These are phyloP conservation scores for Zalaria obscura DNA, from an alignment of 2,329 filamentous ascomycete genomes.

Conservation along the genomic window DNA sequence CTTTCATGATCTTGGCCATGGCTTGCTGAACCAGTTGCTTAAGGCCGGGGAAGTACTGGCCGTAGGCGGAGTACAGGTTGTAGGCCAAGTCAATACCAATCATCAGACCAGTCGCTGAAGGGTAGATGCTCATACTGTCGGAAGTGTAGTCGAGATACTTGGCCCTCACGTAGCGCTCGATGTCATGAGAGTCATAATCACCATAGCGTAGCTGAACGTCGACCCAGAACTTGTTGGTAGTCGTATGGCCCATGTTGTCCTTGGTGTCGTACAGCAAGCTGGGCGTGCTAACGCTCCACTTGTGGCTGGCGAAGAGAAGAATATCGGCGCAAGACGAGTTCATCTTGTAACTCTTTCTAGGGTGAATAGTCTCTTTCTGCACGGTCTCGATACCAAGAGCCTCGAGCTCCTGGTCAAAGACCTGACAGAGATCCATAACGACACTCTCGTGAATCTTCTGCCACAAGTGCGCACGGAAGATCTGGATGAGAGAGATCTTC, in stretches of 20 bases:
- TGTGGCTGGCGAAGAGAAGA: conserved; percentile 89
- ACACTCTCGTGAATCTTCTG: conserved; percentile 99
- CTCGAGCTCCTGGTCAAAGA: conserved; percentile 94
- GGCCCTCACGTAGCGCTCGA: conserved; percentile 90
- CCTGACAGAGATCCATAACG: conserved; percentile 97
- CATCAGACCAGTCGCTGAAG: conserved; percentile 92
- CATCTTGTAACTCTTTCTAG: conserved; percentile 99
- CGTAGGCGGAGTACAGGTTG: conserved; percentile 95
- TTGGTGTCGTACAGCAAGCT: conserved; percentile 93
- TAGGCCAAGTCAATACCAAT: conserved; percentile 95
- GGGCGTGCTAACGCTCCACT: conserved; percentile 94
- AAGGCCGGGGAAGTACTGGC: conserved; percentile 94
- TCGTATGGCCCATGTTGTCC: conserved; percentile 82
- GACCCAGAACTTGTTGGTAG: conserved; percentile 98
- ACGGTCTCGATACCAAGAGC: conserved; percentile 93
- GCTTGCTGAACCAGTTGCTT: conserved; percentile 94
- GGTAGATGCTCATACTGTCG: conserved; percentile 97
- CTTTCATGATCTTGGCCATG: conserved; percentile 99
- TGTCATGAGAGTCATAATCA: conserved; percentile 98
- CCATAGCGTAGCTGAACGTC: conserved; percentile 94
- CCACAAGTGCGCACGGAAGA: conserved; percentile 99
- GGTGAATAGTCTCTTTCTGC: conserved; percentile 98
- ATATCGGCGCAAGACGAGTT: conserved; percentile 98
- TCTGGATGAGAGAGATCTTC: conserved; percentile 96
- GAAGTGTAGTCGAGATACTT: conserved; percentile 99